Evolutionary conservation across 106 monocot species (phyloP).

Genomic region (Apostasia ramifera): DNA sequence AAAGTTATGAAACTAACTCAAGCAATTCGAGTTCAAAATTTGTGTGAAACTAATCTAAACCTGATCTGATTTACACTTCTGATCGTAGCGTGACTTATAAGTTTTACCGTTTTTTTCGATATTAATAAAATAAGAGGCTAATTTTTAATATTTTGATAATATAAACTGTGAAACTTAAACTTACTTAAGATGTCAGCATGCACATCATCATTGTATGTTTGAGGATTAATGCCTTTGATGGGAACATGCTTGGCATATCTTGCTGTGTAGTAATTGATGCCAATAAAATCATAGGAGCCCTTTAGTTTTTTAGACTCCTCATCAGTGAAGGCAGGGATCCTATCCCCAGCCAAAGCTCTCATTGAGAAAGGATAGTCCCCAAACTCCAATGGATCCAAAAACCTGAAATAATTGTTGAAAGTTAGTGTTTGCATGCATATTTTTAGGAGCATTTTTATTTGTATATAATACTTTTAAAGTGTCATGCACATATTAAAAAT

Average conservation of each 20-base stretch:
- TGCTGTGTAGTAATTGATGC: conserved; percentile 9
- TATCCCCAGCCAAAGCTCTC: conserved; percentile 5
- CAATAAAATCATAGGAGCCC: conserved; percentile 11
- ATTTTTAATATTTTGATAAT: too few species aligned
- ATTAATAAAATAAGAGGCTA: too few species aligned
- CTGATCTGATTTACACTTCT: too few species aligned
- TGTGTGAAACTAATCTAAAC: too few species aligned
- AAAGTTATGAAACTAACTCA: too few species aligned
- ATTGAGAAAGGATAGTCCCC: conserved; percentile 12
- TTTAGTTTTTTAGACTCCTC: conserved; percentile 1
- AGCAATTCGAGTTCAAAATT: too few species aligned
- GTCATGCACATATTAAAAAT: too few species aligned
- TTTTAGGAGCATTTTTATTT: too few species aligned
- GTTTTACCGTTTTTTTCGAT: too few species aligned
- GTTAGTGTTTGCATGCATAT: too few species aligned
- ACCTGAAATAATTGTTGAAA: background rate
- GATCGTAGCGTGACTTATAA: too few species aligned
- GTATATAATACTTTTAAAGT: too few species aligned
- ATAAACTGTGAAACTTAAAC: background rate
- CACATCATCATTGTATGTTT: background rate
- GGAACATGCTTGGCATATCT: background rate
- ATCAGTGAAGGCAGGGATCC: conserved; percentile 1
- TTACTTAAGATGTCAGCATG: background rate
- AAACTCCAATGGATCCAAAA: conserved; percentile 8
- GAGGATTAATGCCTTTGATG: background rate